Conservation (phyloP, 78 protist genomes). For the Dictyostelium intermedium region DNA sequence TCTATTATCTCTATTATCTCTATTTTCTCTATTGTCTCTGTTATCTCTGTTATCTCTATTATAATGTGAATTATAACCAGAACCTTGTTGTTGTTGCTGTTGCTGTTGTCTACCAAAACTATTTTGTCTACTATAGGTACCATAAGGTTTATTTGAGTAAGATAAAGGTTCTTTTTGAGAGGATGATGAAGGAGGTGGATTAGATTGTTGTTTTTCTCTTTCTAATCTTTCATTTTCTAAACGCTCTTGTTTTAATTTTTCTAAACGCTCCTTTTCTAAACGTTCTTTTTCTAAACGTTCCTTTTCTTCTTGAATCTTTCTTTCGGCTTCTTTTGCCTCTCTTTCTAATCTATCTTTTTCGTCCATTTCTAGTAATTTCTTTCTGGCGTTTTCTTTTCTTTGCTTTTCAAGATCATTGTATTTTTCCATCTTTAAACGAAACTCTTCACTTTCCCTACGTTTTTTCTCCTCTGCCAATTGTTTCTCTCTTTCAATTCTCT, state of each 20-base stretch:
- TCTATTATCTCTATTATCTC: not conserved
- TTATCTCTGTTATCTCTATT: not conserved
- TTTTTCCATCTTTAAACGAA: not conserved
- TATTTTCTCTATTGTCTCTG: not conserved
- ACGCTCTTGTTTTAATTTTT: not conserved
- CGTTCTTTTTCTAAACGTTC: not conserved
- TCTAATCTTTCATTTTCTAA: not conserved
- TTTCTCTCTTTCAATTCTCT: slow-evolving; percentile 14
- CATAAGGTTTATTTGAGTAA: not conserved
- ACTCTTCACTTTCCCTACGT: not conserved
- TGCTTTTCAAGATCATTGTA: not conserved
- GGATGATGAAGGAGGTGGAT: not conserved
- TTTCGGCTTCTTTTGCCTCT: slow-evolving; percentile 7
- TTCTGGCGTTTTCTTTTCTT: slow-evolving; percentile 12
- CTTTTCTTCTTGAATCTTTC: not conserved
- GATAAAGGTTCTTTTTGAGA: not conserved
- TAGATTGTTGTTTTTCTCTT: not conserved
- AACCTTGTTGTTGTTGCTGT: not conserved
- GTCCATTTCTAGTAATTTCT: slow-evolving; percentile 16
- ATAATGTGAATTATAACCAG: not conserved
- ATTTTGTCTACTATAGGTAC: not conserved
- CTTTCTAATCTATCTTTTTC: not conserved
- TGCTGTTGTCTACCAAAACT: not conserved
- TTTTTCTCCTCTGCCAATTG: not conserved
- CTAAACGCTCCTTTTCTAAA: not conserved